Conservation (phyloP, 176 grass and related monocot species). For the Oryza nivara region DNA sequence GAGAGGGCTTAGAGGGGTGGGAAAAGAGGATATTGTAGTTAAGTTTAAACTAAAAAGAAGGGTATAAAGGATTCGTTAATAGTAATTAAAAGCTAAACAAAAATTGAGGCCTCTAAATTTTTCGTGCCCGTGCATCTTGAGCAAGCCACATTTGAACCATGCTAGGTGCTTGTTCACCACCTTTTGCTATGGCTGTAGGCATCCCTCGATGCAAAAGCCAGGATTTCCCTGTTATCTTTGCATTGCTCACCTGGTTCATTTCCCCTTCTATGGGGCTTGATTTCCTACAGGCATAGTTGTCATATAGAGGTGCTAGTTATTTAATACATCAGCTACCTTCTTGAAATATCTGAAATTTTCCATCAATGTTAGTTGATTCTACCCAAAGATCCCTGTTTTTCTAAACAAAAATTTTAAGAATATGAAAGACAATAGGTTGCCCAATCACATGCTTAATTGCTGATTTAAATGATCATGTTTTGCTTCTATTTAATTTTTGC, state of each 20-base stretch:
- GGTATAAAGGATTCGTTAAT: neutral
- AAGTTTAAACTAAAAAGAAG: neutral
- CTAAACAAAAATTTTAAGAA: neutral
- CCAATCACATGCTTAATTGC: neutral
- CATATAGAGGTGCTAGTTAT: neutral
- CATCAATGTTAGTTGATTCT: neutral
- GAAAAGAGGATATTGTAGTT: neutral
- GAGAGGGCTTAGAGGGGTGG: neutral
- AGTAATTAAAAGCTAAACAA: neutral
- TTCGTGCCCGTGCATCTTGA: neutral
- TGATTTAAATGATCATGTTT: constrained; percentile 9
- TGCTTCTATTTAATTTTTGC: neutral
- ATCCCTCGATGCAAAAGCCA: neutral
- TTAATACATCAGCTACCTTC: neutral
- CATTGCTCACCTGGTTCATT: neutral
- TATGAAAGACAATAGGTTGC: neutral
- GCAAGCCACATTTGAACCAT: neutral
- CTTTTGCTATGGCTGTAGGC: neutral
- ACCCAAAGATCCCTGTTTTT: neutral
- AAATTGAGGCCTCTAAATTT: neutral
- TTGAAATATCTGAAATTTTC: constrained; percentile 38
- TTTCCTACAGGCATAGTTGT: neutral
- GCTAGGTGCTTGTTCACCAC: neutral
- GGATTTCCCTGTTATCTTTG: neutral
- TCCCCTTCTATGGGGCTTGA: neutral